Base-by-base conservation (phyloP, 495 filamentous ascomycete genomes). In the Podospora didyma region DNA sequence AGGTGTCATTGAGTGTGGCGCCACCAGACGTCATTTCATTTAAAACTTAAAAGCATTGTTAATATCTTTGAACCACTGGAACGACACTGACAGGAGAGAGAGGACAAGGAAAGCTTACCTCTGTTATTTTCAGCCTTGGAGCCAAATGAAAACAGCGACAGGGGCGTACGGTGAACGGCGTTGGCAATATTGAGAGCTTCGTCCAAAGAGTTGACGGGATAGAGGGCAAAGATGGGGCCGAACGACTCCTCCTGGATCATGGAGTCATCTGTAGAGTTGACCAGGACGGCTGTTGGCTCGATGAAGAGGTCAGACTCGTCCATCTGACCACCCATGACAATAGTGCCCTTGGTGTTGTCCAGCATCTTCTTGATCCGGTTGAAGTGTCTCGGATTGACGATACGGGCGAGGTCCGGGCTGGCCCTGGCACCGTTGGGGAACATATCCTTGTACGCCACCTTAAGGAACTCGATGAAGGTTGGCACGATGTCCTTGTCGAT, bases 291-390 rank as follows among this genome's bases (percentile, higher is more conserved):
- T 0, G 94, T 97, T 0, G 90, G 89, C 65, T 91, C 88, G 58
- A 98, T 90, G 67, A 85, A 96, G 45, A 83, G 82, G 42, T 91
- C 84, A 21, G 69, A 60, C 73, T 89, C 87, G 64, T 96, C 89
- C 75, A 88, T 84, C 50, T 84, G 80, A 24, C 92, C 92, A 50
- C 92, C 92, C 65, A 96, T 75, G 42, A 96, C 68, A 52, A 97
- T 92, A 75, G 88, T 87, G 69, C 95, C 94, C 56, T 81, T 82
- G 46, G 84, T 87, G 53, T 83, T 79, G 65, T 96, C 89, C 17
- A 98, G 73, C 87, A 97, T 89, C 46, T 80, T 79, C 82, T 94
- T 95, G 35, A 97, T 79, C n/a, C 93, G 85, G 39, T 82, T 75
- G 72, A 91, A 97, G 56, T 91, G 82, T 14, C 80, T 74, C 59